phyloP scores from a whole-genome alignment of 768 basidiomycete species.

The Zangia roseola region DNA sequence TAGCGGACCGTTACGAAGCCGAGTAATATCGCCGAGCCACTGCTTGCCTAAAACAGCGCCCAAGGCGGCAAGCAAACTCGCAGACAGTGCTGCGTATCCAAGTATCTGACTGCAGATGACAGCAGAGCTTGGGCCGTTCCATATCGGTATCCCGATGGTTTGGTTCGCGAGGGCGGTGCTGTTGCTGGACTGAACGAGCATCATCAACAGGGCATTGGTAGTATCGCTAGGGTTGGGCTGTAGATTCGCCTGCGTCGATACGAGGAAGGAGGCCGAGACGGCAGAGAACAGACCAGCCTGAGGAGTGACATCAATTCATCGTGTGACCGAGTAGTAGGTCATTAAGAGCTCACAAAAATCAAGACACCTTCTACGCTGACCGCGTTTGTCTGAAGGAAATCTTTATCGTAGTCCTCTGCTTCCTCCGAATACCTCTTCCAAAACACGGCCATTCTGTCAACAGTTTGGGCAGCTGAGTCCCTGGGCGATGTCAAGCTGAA shows the following conservation, averaged over 20 bases:
- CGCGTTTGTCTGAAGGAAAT: not conserved
- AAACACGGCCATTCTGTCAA: not conserved
- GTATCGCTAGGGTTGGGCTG: constrained; percentile 28
- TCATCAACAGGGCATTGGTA: constrained; percentile 29
- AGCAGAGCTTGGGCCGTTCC: constrained; percentile 17
- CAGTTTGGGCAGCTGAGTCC: not conserved
- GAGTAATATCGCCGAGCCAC: constrained; percentile 12
- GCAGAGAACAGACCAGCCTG: constrained; percentile 45
- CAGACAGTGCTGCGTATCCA: constrained; percentile 20
- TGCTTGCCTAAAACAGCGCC: constrained; percentile 20
- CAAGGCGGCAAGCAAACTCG: constrained; percentile 22
- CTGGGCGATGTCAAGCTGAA: not conserved
- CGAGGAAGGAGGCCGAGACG: constrained; percentile 37
- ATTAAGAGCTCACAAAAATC: not conserved
- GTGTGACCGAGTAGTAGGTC: not conserved
- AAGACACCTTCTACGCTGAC: constrained; percentile 1
- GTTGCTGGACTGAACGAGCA: constrained; percentile 9
- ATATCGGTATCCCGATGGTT: constrained; percentile 5
- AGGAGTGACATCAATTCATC: not conserved
- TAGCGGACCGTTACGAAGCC: constrained; percentile 10
- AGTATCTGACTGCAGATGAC: constrained; percentile 16
- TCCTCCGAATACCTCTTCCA: constrained; percentile 1
- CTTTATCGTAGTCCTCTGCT: not conserved
- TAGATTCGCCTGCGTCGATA: constrained; percentile 36
- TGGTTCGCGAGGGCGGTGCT: constrained; percentile 9